phyloP scores from a whole-genome alignment of 2,329 filamentous ascomycete species.

The Macrophomina pseudophaseolina region DNA sequence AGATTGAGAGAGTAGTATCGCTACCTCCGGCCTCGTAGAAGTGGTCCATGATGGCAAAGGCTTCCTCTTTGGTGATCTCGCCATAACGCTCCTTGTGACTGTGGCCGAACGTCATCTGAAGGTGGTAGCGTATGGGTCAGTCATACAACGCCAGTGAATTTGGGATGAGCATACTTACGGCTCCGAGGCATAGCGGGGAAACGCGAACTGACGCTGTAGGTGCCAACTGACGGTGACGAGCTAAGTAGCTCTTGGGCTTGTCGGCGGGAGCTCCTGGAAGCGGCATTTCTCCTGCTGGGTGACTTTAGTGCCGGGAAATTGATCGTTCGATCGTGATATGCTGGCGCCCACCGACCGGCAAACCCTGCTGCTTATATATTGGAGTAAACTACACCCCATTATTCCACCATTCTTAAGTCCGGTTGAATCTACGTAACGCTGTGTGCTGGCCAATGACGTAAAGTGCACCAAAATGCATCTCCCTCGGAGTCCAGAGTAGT shows the following conservation, averaged over 20 bases:
- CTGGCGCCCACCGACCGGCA: no score
- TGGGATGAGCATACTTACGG: constrained; percentile 25
- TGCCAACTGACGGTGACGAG: constrained; percentile 58
- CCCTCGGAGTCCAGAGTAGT: background rate
- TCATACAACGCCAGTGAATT: background rate
- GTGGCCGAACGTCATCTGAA: constrained; percentile 58
- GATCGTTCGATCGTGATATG: background rate
- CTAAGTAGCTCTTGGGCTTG: constrained; percentile 49
- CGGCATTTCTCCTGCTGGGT: background rate
- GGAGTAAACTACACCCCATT: background rate
- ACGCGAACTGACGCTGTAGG: constrained; percentile 59
- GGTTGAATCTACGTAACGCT: background rate
- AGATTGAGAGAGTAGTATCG: background rate
- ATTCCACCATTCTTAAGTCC: background rate
- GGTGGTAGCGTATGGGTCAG: background rate
- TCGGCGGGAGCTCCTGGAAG: constrained; percentile 28
- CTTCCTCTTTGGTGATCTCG: constrained; percentile 55
- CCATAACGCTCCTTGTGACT: constrained; percentile 43
- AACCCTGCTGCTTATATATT: background rate
- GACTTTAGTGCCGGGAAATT: background rate
- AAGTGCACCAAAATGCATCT: background rate
- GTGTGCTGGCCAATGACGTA: no score
- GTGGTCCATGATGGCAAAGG: constrained; percentile 70
- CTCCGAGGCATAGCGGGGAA: constrained; percentile 60
- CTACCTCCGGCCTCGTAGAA: constrained; percentile 62